Evolutionary conservation across 2,329 filamentous ascomycete genomes (phyloP).

Genomic region (Colletotrichum sp.): DNA sequence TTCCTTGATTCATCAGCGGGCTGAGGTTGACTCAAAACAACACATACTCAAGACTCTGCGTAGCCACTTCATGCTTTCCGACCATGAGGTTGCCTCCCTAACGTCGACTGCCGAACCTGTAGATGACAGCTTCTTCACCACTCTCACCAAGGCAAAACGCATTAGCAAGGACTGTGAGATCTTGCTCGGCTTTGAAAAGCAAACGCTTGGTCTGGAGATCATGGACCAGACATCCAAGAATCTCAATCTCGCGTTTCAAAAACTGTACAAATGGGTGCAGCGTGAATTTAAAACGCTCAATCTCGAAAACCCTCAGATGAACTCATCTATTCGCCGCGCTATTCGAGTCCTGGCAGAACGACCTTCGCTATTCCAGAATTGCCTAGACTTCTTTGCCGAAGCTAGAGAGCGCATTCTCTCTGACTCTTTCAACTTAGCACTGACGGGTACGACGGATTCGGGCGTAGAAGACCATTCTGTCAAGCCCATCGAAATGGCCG

Average conservation of each 20-base stretch:
- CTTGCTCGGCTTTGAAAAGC: conserved; percentile 87
- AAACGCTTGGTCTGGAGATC: conserved; percentile 85
- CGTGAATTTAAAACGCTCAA: conserved; percentile 91
- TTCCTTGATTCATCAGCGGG: conserved; percentile 73
- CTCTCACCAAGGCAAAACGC: conserved; percentile 80
- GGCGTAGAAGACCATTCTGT: conserved; percentile 65
- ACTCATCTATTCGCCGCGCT: conserved; percentile 80
- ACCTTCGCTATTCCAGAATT: conserved; percentile 90
- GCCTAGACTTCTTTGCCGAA: conserved; percentile 91
- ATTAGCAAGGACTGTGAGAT: conserved; percentile 90
- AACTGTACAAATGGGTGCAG: conserved; percentile 94
- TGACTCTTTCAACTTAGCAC: conserved; percentile 85
- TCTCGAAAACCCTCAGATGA: conserved; percentile 93
- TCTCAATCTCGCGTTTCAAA: conserved; percentile 90
- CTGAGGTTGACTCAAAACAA: conserved; percentile 80
- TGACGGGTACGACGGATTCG: conserved; percentile 73
- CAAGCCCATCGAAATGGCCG: conserved; percentile 93
- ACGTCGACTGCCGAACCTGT: conserved; percentile 83
- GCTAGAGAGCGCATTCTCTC: conserved; percentile 86
- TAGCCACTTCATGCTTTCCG: conserved; percentile 82
- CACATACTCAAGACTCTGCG: conserved; percentile 78
- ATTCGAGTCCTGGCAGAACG: conserved; percentile 88
- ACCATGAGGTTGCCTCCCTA: conserved; percentile 77
- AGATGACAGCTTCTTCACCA: conserved; percentile 81
- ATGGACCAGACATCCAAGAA: conserved; percentile 90